A percentile compares a stretch with the other conserved stretches of the same genome.
phyloP scores from a whole-genome alignment of 2,329 filamentous ascomycete species.

The Sordariomycetes sp. region DNA sequence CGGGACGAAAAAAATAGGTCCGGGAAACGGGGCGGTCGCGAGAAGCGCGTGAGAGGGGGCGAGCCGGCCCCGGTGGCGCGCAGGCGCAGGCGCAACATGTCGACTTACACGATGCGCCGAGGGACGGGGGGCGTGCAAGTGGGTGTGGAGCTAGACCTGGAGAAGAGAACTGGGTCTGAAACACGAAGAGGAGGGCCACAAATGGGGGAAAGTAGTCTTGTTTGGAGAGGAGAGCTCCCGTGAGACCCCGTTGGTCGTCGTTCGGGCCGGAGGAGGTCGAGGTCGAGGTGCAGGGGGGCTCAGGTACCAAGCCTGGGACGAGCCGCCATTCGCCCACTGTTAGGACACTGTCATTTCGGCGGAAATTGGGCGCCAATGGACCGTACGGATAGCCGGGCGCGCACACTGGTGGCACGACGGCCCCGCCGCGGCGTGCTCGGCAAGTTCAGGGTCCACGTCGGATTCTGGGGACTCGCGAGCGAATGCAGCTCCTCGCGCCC shows the following conservation, averaged over 20 bases:
- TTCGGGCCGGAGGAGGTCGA: conserved; percentile 1
- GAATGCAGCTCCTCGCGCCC: neutral
- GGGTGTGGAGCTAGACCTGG: neutral
- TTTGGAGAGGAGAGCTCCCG: neutral
- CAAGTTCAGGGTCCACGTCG: neutral
- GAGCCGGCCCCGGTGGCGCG: conserved; percentile 3
- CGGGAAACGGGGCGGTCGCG: neutral
- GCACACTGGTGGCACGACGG: neutral
- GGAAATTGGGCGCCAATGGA: neutral
- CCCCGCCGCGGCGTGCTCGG: neutral
- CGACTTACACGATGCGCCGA: neutral
- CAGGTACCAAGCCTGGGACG: neutral
- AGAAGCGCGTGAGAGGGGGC: neutral
- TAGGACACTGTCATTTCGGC: neutral
- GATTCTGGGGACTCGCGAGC: neutral
- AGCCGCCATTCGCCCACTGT: neutral
- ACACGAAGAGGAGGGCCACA: neutral
- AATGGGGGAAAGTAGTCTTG: neutral
- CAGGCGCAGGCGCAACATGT: neutral
- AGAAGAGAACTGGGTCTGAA: neutral
- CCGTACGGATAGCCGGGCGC: neutral
- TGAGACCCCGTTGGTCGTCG: neutral
- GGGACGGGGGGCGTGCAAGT: neutral
- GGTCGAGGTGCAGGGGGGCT: neutral
- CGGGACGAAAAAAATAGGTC: neutral